These are phyloP conservation scores for Exophiala dermatitidis DNA, from an alignment of 2,329 filamentous ascomycete genomes.

Conservation along the genomic window DNA sequence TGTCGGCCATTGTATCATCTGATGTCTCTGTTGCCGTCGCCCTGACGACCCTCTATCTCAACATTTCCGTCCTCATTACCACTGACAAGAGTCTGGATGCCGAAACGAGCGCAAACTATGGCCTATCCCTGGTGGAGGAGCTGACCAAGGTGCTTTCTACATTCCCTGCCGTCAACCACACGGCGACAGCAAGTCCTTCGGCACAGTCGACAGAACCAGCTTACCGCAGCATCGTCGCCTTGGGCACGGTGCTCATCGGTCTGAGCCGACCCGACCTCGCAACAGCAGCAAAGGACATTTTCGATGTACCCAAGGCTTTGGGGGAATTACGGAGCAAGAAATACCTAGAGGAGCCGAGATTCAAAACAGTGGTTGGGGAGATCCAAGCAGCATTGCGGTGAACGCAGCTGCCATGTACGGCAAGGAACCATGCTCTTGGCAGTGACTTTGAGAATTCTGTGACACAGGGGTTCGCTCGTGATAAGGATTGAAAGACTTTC, in stretches of 20 bases:
- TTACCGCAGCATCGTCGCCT: constrained; percentile 72
- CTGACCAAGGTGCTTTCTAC: constrained; percentile 53
- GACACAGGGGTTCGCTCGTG: not conserved
- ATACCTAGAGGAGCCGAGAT: constrained; percentile 52
- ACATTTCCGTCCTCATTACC: constrained; percentile 68
- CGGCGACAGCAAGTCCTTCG: constrained; percentile 31
- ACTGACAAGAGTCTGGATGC: constrained; percentile 35
- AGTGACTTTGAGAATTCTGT: not conserved
- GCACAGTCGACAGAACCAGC: constrained; percentile 74
- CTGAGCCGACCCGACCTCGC: constrained; percentile 52
- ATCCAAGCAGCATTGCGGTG: constrained; percentile 37
- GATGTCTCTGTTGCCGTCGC: constrained; percentile 82
- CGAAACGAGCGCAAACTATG: constrained; percentile 36
- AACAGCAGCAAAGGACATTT: constrained; percentile 51
- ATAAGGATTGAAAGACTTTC: not conserved
- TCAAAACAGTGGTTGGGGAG: constrained; percentile 54
- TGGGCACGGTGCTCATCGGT: constrained; percentile 64
- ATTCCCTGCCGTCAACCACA: constrained; percentile 23
- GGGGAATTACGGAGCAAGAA: constrained; percentile 42
- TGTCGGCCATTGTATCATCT: constrained; percentile 47
- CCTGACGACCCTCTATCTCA: constrained; percentile 72
- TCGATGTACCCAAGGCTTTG: constrained; percentile 46
- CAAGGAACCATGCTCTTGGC: not conserved
- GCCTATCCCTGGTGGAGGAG: constrained; percentile 52
- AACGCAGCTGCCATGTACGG: not conserved